Evolutionary conservation across 768 basidiomycete genomes (phyloP), one percentile per base, ranked within the genome.

Genomic region (Obba rivulosa): DNA sequence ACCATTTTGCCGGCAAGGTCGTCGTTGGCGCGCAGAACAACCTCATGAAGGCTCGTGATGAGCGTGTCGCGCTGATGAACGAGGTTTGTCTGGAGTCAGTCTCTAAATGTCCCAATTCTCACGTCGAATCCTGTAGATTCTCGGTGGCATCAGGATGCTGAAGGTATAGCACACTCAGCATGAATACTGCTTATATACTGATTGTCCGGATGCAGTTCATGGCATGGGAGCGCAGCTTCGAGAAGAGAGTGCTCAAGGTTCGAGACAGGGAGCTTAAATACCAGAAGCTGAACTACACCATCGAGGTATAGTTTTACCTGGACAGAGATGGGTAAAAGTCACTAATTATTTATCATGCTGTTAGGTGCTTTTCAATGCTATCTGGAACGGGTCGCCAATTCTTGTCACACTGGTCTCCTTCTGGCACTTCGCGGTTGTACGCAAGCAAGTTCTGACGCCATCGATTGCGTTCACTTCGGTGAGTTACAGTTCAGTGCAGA

Each of bases 161-260:
- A 94, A 95, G 62, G 76, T 69, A 41, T 53, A 49, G 43, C 37
- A 18, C 41, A 21, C 23, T 16, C n/a, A 4, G 18, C 17, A 1
- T 28, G 31, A 14, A 40, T 45, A 48, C 45, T 46, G 11, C 21
- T 10, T 21, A 39, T 10, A 35, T 20, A 17, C 17, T 44, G 20
- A 40, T 36, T 38, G 17, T 17, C 4, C 11, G 18, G 20, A 34
- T 46, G 28, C 57, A 86, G 83, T 96, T 94, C 66, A 94, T 95
- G 91, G 92, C 91, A 14, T 85, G 83, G 92, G 92, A 96, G 64
- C 81, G 92, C 21, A 90, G 81, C 61, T 94, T 94, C 57, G 92
- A 95, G 66, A 72, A 74, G 20, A 76, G 75, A 9, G 82, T 93
- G 0, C 63, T 86, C 45, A 80, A 77, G 44, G 72, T 95, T 50